Conservation (phyloP, 2,329 filamentous ascomycete genomes). For the Tolypocladium tundrense region DNA sequence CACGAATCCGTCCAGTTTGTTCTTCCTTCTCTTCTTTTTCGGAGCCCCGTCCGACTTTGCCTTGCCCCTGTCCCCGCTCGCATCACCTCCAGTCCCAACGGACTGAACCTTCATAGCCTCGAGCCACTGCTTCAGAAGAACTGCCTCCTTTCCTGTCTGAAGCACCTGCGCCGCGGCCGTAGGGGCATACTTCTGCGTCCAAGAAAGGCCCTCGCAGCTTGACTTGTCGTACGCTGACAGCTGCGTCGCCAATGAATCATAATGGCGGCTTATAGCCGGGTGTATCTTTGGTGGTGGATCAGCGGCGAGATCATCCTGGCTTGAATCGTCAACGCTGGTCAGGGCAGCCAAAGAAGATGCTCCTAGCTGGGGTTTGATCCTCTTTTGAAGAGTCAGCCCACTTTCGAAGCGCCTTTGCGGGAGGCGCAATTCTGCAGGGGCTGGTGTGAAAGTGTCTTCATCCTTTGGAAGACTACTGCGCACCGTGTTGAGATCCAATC, state of each 20-base stretch:
- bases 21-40: conserved; percentile 59
- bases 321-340: conserved; percentile 10
- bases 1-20: conserved; percentile 71
- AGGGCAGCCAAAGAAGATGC: conserved; percentile 10
- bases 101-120: conserved; percentile 63
- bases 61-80: conserved; percentile 15
- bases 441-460: conserved; percentile 30
- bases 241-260: conserved; percentile 45
- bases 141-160: conserved; percentile 60
- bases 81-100: conserved; percentile 52
- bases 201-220: conserved; percentile 61
- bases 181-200: conserved; percentile 82
- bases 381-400: conserved; percentile 39
- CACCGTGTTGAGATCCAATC: conserved; percentile 16
- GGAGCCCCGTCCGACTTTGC: conserved; percentile 15
- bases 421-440: conserved; percentile 39
- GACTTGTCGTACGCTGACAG: conserved; percentile 75
- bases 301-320: conserved; percentile 25
- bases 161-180: conserved; percentile 58
- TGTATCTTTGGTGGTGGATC: conserved; percentile 28
- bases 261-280: conserved; percentile 49
- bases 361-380: conserved; percentile 36
- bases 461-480: conserved; percentile 17
- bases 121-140: conserved; percentile 72
- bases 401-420: conserved; percentile 49